These are phyloP conservation scores for Entomortierella chlamydospora DNA, from an alignment of 192 early-diverging fungal genomes.

Conservation along the genomic window DNA sequence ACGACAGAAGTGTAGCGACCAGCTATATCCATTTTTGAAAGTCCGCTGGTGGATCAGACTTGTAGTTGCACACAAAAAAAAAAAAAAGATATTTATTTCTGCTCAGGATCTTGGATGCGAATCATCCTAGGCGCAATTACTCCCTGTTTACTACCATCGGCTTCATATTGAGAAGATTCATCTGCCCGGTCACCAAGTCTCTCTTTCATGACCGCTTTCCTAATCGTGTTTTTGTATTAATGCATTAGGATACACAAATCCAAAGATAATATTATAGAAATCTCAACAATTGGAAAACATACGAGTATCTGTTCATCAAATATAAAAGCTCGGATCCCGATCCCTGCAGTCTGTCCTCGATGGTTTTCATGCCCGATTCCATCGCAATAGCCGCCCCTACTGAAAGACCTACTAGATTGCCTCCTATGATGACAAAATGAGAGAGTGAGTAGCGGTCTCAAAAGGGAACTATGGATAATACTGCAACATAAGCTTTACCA, in stretches of 20 bases:
- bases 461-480: neutral
- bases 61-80: too few relatives aligned
- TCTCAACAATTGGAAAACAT: constrained; percentile 9
- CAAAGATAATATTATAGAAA: neutral
- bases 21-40: constrained; percentile 50
- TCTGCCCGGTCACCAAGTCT: neutral
- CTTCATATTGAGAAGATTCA: neutral
- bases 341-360: constrained; percentile 26
- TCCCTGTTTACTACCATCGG: neutral
- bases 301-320: constrained; percentile 53
- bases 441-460: neutral
- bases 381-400: constrained; percentile 41
- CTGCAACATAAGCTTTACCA: constrained; percentile 11
- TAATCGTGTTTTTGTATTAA: too few relatives aligned
- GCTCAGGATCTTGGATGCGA: constrained; percentile 1
- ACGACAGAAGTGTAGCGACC: constrained; percentile 58
- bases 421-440: constrained; percentile 16
- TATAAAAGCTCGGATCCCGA: constrained; percentile 49
- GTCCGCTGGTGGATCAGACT: too few relatives aligned
- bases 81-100: constrained; percentile 3
- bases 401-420: constrained; percentile 29
- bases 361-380: constrained; percentile 51
- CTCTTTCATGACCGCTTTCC: constrained; percentile 9
- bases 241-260: too few relatives aligned
- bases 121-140: neutral